phyloP scores from a whole-genome alignment of 352 stramenopile species.

The Phytophthora colocasiae region DNA sequence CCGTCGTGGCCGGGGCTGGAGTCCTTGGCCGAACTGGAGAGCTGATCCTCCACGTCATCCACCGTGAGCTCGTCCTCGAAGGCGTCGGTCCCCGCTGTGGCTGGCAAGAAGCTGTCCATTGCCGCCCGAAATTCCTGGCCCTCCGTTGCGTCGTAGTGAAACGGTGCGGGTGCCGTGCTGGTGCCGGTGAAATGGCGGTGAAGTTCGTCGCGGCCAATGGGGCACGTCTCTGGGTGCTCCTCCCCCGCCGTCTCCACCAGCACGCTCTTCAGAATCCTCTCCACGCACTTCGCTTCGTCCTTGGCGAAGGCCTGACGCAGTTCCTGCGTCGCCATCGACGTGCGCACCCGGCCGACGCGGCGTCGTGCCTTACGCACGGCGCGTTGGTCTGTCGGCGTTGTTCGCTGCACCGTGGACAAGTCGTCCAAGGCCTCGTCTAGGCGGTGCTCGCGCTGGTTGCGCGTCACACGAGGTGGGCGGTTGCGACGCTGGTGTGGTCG shows the following conservation, averaged over 20 bases:
- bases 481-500: not conserved
- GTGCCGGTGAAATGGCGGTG: not conserved
- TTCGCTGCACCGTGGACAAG: not conserved
- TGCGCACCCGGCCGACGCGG: not conserved
- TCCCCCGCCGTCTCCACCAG: not conserved
- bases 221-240: not conserved
- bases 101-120: not conserved
- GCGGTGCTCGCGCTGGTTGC: slow-evolving; percentile 2
- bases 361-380: not conserved
- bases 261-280: not conserved
- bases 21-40: not conserved
- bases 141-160: too few relatives aligned
- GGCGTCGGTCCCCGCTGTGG: not conserved
- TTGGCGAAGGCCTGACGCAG: not conserved
- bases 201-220: not conserved
- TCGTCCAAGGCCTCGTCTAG: slow-evolving; percentile 17
- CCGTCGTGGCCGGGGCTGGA: slow-evolving; percentile 32
- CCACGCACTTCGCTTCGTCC: not conserved
- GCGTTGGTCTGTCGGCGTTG: not conserved
- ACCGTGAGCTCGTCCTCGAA: not conserved
- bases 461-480: slow-evolving; percentile 13
- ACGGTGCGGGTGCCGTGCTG: not conserved
- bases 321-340: not conserved
- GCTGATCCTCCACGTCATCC: slow-evolving; percentile 37
- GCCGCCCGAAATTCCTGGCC: not conserved